Evolutionary conservation across 257 asterid genomes (phyloP).

Genomic region (Gentiana macrophylla): DNA sequence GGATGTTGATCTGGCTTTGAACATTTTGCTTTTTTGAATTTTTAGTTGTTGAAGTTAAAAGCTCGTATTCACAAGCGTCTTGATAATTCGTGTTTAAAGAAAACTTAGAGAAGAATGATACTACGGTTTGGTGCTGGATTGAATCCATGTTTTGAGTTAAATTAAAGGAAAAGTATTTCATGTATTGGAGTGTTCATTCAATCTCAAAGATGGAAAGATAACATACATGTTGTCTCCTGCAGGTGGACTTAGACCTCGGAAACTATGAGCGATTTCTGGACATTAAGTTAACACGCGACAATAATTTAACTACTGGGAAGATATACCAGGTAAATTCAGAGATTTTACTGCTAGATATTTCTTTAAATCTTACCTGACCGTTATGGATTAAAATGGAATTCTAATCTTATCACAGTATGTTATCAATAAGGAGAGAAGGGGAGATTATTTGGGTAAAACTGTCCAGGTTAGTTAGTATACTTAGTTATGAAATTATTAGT

Average conservation of each 20-base stretch:
- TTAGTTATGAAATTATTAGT: background rate
- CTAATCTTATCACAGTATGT: conserved; percentile 19
- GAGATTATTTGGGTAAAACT: conserved; percentile 40
- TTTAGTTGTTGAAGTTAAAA: too few species aligned
- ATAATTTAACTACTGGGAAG: conserved; percentile 87
- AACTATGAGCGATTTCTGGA: conserved; percentile 90
- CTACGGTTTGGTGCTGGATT: too few species aligned
- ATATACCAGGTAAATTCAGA: conserved; percentile 56
- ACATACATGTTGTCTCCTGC: conserved; percentile 14
- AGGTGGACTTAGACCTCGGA: conserved; percentile 99
- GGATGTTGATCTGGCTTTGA: background rate
- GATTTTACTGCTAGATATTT: background rate
- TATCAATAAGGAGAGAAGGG: conserved; percentile 37
- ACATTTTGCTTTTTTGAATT: background rate
- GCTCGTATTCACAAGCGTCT: too few species aligned
- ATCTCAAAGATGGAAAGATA: background rate
- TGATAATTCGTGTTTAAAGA: too few species aligned
- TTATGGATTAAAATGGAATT: conserved; percentile 10
- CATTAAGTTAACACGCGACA: conserved; percentile 67
- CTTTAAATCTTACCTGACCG: background rate
- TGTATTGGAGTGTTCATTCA: too few species aligned
- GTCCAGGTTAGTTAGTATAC: conserved; percentile 29
- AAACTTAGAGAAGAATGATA: background rate
- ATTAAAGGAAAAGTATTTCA: too few species aligned
- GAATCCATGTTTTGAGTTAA: too few species aligned